Base-by-base conservation (phyloP, 768 basidiomycete species). In the Auriscalpium vulgare region DNA sequence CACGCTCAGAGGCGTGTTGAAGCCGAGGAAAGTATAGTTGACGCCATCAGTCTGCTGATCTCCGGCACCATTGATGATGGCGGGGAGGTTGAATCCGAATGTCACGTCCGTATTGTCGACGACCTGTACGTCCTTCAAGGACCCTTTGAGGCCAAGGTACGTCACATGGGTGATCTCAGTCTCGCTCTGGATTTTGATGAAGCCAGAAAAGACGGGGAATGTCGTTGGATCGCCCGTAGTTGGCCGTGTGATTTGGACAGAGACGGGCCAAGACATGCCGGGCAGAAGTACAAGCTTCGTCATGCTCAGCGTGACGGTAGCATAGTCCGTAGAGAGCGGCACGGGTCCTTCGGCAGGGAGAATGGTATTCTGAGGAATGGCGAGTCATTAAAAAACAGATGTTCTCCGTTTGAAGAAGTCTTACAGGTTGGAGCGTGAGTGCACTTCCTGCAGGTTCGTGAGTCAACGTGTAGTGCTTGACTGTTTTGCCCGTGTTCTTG, bases 161-260 rank as follows among this genome's bases (percentile, higher is more conserved):
- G 77, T 71, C 23, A 76, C 72, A 34, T 76, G 71, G 47, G 70
- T 66, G 10, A 63, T 72, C 54, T 78, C 74, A 10, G 65, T 60
- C 9, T 66, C 64, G 36, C 72, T 67, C 6, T 59, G 53, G 43
- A 72, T 60, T 54, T 72, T 59, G 61, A 86, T 79, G 71, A 75
- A 83, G 8, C 83, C 84, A 36, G 80, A 81, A 69, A 78, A 84
- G 54, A 84, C 72, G 19, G 83, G 83, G 67, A 80, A 76, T 2
- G 75, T 71, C 34, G 72, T 61, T 1, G 65, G 65, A 23, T 78
- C 70, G 56, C 75, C 66, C 11, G 74, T 69, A 0, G 62, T 62
- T 0, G 84, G 84, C 0, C 76, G 72, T 0, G 67, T 71, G 69
- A 87, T 78, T 19, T 63, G 64, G 6, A 75, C 75, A 7, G 69